Conservation (phyloP, 2,329 filamentous ascomycete genomes). For the Fusarium xylarioides region DNA sequence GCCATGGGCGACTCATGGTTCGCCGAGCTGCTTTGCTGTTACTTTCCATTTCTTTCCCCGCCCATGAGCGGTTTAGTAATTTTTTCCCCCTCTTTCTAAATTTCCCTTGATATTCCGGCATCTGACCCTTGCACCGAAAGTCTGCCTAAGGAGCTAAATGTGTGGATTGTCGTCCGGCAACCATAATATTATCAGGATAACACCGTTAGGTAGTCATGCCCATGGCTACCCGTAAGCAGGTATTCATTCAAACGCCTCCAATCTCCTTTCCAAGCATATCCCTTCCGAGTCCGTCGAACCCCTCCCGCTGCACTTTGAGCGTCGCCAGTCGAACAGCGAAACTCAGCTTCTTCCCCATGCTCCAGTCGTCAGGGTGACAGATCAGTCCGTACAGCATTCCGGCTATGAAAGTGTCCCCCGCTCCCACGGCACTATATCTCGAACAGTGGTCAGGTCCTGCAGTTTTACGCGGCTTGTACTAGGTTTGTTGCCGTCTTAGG, state of each 20-base stretch:
- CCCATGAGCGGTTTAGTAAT: slow-evolving; percentile 15
- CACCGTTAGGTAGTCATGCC: slow-evolving; percentile 8
- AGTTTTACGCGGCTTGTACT: slow-evolving; percentile 22
- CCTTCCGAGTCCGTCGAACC: slow-evolving; percentile 64
- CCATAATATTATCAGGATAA: slow-evolving; percentile 25
- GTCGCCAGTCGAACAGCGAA: slow-evolving; percentile 75
- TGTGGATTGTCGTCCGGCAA: slow-evolving; percentile 29
- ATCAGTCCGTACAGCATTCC: slow-evolving; percentile 72
- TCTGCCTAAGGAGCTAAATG: background rate
- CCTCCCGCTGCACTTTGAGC: slow-evolving; percentile 72
- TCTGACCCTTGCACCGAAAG: slow-evolving; percentile 31
- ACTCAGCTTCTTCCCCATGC: slow-evolving; percentile 56
- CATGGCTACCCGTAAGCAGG: slow-evolving; percentile 6
- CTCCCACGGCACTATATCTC: slow-evolving; percentile 70
- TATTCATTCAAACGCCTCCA: slow-evolving; percentile 19
- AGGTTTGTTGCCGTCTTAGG: slow-evolving; percentile 8
- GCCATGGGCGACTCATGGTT: slow-evolving; percentile 24
- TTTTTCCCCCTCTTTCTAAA: background rate
- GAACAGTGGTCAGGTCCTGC: slow-evolving; percentile 34
- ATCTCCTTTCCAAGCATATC: slow-evolving; percentile 37
- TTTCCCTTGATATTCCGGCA: slow-evolving; percentile 18
- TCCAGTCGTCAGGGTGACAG: slow-evolving; percentile 60
- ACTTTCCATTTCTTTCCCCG: background rate
- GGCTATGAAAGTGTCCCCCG: slow-evolving; percentile 80
- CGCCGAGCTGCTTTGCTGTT: slow-evolving; percentile 8